phyloP scores from a whole-genome alignment of 2,329 filamentous ascomycete species.

The Ampelomyces quisqualis region DNA sequence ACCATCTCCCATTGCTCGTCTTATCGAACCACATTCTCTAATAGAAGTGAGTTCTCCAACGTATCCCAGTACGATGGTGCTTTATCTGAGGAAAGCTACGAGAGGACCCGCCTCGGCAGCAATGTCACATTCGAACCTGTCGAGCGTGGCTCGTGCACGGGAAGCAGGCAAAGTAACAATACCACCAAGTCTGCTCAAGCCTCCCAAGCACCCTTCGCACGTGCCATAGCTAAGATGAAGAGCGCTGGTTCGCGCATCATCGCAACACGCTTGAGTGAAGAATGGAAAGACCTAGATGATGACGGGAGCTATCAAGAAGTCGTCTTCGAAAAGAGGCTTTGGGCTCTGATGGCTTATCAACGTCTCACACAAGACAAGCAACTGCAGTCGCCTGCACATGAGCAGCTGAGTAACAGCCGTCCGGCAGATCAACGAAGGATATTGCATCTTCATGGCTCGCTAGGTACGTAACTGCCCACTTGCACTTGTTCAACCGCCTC shows the following conservation, averaged over 20 bases:
- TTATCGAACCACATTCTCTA: constrained; percentile 22
- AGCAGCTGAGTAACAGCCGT: constrained; percentile 22
- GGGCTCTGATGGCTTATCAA: constrained; percentile 30
- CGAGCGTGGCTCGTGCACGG: constrained; percentile 23
- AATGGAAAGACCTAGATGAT: constrained; percentile 31
- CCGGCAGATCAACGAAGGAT: constrained; percentile 26
- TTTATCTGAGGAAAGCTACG: constrained; percentile 17
- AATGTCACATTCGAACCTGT: constrained; percentile 23
- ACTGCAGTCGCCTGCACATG: constrained; percentile 28
- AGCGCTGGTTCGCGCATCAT: constrained; percentile 28
- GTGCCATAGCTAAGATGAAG: constrained; percentile 30
- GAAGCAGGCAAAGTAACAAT: constrained; percentile 22
- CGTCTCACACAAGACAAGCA: constrained; percentile 32
- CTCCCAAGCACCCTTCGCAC: constrained; percentile 22
- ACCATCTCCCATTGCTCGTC: constrained; percentile 19
- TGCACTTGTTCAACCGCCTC: not conserved
- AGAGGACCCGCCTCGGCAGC: constrained; percentile 14
- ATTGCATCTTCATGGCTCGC: constrained; percentile 28
- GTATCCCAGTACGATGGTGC: constrained; percentile 19
- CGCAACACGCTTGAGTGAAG: constrained; percentile 26
- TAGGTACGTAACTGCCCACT: constrained; percentile 13
- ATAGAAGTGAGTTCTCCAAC: constrained; percentile 23
- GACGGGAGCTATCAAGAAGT: constrained; percentile 30
- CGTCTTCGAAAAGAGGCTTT: constrained; percentile 31
- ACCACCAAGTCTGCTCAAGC: constrained; percentile 16